Percentiles rank a stretch among this genome's conserved stretches.
These are phyloP conservation scores for Boletus subcaerulescens DNA, from an alignment of 768 basidiomycete species.

Conservation along the genomic window DNA sequence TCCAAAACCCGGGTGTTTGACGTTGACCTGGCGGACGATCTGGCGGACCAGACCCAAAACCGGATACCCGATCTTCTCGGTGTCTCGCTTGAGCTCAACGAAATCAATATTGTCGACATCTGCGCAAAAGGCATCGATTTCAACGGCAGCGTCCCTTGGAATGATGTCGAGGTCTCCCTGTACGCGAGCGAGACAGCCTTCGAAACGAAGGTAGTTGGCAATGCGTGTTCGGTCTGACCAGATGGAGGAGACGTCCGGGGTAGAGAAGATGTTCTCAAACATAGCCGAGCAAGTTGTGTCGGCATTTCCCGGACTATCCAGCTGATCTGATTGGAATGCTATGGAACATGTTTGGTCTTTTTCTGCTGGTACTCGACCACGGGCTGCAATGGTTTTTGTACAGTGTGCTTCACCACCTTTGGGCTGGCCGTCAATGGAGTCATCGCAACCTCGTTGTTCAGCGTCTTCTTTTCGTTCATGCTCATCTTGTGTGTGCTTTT, in stretches of 20 bases:
- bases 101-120: conserved; percentile 38
- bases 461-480: conserved; percentile 38
- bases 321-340: too few species aligned
- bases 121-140: conserved; percentile 34
- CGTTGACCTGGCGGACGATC: conserved; percentile 39
- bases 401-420: too few species aligned
- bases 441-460: conserved; percentile 40
- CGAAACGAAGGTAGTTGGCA: conserved; percentile 27
- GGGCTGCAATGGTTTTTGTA: too few species aligned
- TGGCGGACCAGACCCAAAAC: conserved; percentile 44
- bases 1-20: conserved; percentile 33
- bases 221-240: conserved; percentile 38
- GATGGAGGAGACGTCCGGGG: conserved; percentile 34
- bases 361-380: too few species aligned
- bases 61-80: conserved; percentile 43
- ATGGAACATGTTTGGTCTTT: too few species aligned
- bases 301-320: conserved; percentile 36
- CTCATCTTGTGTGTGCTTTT: conserved; percentile 40
- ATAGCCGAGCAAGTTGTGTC: conserved; percentile 33
- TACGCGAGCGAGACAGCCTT: conserved; percentile 34
- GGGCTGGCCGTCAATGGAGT: not conserved
- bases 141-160: conserved; percentile 36
- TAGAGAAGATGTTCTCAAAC: conserved; percentile 42
- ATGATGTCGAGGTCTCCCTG: conserved; percentile 41
- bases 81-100: conserved; percentile 37